A percentile compares a stretch with the other conserved stretches of the same genome.
Conservation (phyloP, 164 flowering plant species). For the Magnolia officinalis region DNA sequence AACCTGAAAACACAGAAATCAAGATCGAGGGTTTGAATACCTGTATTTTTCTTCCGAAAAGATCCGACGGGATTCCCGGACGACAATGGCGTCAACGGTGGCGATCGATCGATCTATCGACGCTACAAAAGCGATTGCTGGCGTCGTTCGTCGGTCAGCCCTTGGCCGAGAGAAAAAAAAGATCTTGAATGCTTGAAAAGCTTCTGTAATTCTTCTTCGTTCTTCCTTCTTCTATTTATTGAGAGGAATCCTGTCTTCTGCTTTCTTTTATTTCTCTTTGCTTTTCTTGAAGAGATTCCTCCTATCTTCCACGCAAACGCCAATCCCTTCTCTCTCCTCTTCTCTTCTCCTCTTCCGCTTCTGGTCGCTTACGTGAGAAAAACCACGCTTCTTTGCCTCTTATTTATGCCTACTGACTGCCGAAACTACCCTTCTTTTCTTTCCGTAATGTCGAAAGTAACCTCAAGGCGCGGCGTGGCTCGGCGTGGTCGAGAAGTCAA, state of each 20-base stretch:
- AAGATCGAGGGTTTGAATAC: slow-evolving; percentile 25
- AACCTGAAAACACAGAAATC: slow-evolving; percentile 20
- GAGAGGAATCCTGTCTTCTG: background rate
- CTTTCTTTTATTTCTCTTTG: background rate
- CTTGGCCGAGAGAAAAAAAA: too few relatives aligned
- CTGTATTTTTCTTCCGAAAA: slow-evolving; percentile 3
- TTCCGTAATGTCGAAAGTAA: background rate
- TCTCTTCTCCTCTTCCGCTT: background rate
- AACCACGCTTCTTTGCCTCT: slow-evolving; percentile 1
- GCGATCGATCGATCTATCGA: too few relatives aligned
- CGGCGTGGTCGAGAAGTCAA: background rate
- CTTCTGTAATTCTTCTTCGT: background rate
- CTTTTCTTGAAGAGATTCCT: slow-evolving; percentile 1
- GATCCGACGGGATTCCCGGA: background rate
- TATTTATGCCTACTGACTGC: slow-evolving; percentile 3
- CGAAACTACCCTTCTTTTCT: background rate
- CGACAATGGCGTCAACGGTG: background rate
- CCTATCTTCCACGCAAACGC: slow-evolving; percentile 7
- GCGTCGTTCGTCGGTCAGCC: background rate
- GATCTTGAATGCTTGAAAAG: background rate
- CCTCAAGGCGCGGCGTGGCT: background rate
- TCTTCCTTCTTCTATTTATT: background rate
- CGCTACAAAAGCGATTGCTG: background rate
- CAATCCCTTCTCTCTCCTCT: background rate
- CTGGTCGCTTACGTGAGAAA: background rate